A percentile compares a stretch with the other conserved stretches of the same genome.
phyloP scores from a whole-genome alignment of 805 yeast species.

The Sungouiella blattae region DNA sequence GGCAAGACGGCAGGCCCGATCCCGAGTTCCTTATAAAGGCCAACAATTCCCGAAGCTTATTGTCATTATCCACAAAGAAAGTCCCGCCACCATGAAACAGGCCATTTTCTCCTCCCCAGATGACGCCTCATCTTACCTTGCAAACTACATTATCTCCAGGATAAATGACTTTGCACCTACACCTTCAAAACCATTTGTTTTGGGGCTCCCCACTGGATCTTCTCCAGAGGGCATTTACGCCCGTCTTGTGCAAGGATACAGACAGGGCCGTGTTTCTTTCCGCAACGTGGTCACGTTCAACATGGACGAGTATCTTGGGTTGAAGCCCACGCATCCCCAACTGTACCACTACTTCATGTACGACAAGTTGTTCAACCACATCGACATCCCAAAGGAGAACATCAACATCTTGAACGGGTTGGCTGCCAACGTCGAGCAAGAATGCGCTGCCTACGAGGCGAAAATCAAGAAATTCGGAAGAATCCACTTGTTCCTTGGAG shows the following conservation, averaged over 20 bases:
- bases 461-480: slow-evolving; percentile 47
- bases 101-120: slow-evolving; percentile 29
- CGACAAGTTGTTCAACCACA: slow-evolving; percentile 51
- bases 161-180: slow-evolving; percentile 47
- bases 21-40: no score
- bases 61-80: no score
- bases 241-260: slow-evolving; percentile 42
- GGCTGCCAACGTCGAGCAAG: slow-evolving; percentile 41
- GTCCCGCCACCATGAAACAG: slow-evolving; percentile 10
- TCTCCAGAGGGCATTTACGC: slow-evolving; percentile 56
- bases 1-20: no score
- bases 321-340: slow-evolving; percentile 45
- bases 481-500: slow-evolving; percentile 54
- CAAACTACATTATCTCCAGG: slow-evolving; percentile 40
- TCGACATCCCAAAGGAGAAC: slow-evolving; percentile 49
- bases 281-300: slow-evolving; percentile 55
- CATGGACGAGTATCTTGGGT: slow-evolving; percentile 58
- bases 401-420: slow-evolving; percentile 55
- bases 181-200: slow-evolving; percentile 44
- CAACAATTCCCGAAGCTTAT: no score
- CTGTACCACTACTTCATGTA: slow-evolving; percentile 59
- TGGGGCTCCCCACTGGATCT: slow-evolving; percentile 62
- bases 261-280: slow-evolving; percentile 41
- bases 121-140: slow-evolving; percentile 44
- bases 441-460: slow-evolving; percentile 47